Base-by-base conservation (phyloP, 352 stramenopile species). In the Pythium coloratum region DNA sequence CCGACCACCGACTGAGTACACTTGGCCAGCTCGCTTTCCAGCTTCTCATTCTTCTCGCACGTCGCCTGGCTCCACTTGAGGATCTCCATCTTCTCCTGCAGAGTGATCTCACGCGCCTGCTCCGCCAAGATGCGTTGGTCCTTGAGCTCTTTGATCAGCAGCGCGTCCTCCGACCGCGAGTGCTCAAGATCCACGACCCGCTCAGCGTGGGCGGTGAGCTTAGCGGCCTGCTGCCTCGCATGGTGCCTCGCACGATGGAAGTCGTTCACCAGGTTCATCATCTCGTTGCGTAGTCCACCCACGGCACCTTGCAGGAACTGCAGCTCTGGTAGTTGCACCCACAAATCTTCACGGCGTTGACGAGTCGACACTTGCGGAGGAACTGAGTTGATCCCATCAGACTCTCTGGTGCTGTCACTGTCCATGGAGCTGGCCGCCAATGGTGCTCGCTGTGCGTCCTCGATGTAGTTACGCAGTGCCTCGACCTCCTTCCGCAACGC, bases 1-100 rank as follows among this genome's bases (percentile, higher is more conserved):
- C 24, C 49, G 38, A 75, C 34, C 0, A 77, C 46, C 8, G 74
- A 59, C 0, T 64, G 46, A 0, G 69, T 67, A 34, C 76, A 85
- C 20, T 70, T 70, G 9, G 57, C 59, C 12, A 89, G 32, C 50
- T 88, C 73, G 18, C 49, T 34, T 32, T 82, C 72, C 26, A 88
- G 58, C 30, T 32, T 56, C 44, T 90, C 81, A 50, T 64, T 84
- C 67, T 84, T 82, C 54, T 77, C 73, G 51, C 80, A 89, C 14
- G 75, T 75, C 36, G 86, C 64, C 50, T 89, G 76, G 47, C 80
- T 85, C 84, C 84, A 90, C 51, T 81, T 71, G 24, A 92, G 64
- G 12, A 90, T 64, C 34, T 90, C 80, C 14, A 71, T 65, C 62
- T 90, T 90, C 60, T 92, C 84, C 14, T 82, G 70, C 6, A 46